Conservation (phyloP, 495 filamentous ascomycete species). For the Podospora didyma region DNA sequence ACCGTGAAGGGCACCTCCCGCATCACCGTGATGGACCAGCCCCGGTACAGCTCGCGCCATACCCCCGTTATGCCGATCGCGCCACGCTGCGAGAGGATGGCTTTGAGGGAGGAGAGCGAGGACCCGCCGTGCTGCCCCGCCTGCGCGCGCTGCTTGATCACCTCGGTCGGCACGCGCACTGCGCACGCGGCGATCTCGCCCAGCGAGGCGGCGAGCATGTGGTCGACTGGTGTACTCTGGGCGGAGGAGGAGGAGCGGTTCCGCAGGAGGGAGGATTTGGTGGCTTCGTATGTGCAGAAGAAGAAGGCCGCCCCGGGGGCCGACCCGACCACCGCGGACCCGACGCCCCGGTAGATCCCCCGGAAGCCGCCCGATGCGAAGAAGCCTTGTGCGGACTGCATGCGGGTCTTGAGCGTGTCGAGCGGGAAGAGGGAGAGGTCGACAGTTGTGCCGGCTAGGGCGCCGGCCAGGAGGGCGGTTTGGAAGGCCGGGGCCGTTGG, state of each 20-base stretch:
- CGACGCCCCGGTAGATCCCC: constrained; percentile 69
- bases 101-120: constrained; percentile 57
- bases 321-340: constrained; percentile 75
- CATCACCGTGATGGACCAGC: constrained; percentile 86
- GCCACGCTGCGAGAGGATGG: constrained; percentile 57
- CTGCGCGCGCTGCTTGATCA: constrained; percentile 94
- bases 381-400: constrained; percentile 83
- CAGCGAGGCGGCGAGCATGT: constrained; percentile 83
- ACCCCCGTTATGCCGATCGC: constrained; percentile 52
- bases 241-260: no score
- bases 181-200: constrained; percentile 93
- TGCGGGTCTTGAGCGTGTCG: constrained; percentile 88
- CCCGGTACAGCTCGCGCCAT: constrained; percentile 81
- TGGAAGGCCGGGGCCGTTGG: constrained; percentile 39
- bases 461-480: constrained; percentile 64
- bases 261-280: constrained; percentile 60
- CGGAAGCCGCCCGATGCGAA: constrained; percentile 69
- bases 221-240: constrained; percentile 24
- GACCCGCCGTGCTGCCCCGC: constrained; percentile 63
- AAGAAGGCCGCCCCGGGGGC: constrained; percentile 97
- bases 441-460: constrained; percentile 80
- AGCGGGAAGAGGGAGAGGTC: constrained; percentile 88
- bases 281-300: constrained; percentile 91
- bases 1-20: constrained; percentile 96
- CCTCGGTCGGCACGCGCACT: constrained; percentile 90